These are phyloP conservation scores for Wallacemonas rigidus DNA, from an alignment of 208 protist species.

Conservation along the genomic window DNA sequence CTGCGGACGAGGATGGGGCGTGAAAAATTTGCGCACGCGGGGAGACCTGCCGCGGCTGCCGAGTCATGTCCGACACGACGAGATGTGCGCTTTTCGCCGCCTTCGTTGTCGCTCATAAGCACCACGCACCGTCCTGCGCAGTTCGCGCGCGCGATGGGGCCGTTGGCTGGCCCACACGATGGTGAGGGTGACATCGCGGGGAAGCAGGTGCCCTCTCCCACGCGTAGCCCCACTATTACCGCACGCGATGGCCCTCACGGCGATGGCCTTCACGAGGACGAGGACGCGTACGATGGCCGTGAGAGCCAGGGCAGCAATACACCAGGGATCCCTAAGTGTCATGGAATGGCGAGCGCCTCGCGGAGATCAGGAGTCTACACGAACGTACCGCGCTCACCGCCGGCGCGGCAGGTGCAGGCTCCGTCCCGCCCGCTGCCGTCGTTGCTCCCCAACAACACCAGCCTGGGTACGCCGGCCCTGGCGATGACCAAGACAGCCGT, in stretches of 20 bases:
- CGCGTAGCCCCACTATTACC: slow-evolving; percentile 4
- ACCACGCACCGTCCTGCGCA: slow-evolving; percentile 40
- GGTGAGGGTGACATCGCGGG: neutral
- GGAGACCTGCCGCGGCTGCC: neutral
- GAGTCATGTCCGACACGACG: neutral
- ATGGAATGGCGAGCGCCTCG: too few relatives aligned
- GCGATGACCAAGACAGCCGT: slow-evolving; percentile 18
- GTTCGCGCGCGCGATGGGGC: slow-evolving; percentile 20
- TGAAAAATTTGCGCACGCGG: neutral
- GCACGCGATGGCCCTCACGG: neutral
- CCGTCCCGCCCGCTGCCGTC: neutral
- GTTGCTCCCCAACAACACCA: slow-evolving; percentile 4
- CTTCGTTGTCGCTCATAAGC: slow-evolving; percentile 46
- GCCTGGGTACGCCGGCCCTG: neutral
- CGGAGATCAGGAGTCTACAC: neutral
- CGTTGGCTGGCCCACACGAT: neutral
- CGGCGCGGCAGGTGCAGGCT: neutral
- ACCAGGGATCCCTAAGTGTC: neutral
- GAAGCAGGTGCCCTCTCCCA: slow-evolving; percentile 9
- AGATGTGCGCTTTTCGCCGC: slow-evolving; percentile 10
- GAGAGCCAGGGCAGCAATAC: neutral
- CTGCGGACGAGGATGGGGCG: neutral
- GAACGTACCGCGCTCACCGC: neutral
- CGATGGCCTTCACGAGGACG: slow-evolving; percentile 1
- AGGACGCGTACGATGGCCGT: neutral